Conservation (phyloP, 1,284 basidiomycete genomes). For the Gymnopus androsaceus region DNA sequence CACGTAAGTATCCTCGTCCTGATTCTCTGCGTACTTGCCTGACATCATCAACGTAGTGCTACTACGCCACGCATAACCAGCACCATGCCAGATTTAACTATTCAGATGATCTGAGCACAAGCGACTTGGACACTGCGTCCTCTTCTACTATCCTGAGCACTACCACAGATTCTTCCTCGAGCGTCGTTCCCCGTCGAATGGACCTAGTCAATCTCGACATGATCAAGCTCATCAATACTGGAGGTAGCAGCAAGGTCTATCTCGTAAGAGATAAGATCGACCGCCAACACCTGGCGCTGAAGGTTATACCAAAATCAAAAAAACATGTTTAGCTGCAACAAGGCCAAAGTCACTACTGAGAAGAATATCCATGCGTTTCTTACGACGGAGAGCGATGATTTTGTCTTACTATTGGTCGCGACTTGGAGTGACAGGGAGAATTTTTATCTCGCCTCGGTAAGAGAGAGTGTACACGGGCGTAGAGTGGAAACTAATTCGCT, state of each 20-base stretch:
- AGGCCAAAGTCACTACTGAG: slow-evolving; percentile 15
- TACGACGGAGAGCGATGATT: slow-evolving; percentile 14
- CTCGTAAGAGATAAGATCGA: slow-evolving; percentile 24
- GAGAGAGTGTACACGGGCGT: too few relatives aligned
- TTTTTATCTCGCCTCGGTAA: slow-evolving; percentile 28
- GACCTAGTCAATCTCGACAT: slow-evolving; percentile 22
- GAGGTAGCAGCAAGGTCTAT: slow-evolving; percentile 23
- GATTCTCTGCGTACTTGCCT: background rate
- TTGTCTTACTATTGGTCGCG: slow-evolving; percentile 23
- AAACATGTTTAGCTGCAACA: slow-evolving; percentile 5
- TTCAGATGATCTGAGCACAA: background rate
- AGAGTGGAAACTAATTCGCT: too few relatives aligned
- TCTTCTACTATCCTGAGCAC: background rate
- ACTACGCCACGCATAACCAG: slow-evolving; percentile 6
- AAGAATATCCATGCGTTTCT: slow-evolving; percentile 22
- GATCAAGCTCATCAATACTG: slow-evolving; percentile 25
- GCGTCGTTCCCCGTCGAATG: slow-evolving; percentile 2
- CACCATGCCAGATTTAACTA: background rate
- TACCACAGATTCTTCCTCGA: slow-evolving; percentile 1
- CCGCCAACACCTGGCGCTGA: slow-evolving; percentile 23
- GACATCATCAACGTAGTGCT: slow-evolving; percentile 1
- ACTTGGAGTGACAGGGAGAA: slow-evolving; percentile 27
- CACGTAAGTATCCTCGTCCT: background rate
- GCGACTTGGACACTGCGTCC: slow-evolving; percentile 1
- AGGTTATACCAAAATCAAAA: slow-evolving; percentile 26